Evolutionary conservation across 2,329 filamentous ascomycete species (phyloP).

Genomic region (Tolypocladium paradoxum): DNA sequence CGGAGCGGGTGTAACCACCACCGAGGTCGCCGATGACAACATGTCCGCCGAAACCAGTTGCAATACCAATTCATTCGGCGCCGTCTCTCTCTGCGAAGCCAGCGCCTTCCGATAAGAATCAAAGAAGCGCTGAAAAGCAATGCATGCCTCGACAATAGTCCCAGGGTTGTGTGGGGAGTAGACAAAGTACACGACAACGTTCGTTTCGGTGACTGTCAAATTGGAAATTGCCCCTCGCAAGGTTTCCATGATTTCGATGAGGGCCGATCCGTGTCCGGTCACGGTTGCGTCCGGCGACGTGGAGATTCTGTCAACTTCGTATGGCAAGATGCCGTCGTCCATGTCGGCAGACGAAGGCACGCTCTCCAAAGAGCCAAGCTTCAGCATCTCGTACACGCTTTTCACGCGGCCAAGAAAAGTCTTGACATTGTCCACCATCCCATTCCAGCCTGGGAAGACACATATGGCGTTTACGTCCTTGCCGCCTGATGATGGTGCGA

Average conservation of each 20-base stretch:
- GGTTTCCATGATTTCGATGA: slow-evolving; percentile 37
- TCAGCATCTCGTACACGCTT: slow-evolving; percentile 62
- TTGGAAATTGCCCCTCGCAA: slow-evolving; percentile 35
- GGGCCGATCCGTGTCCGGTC: slow-evolving; percentile 31
- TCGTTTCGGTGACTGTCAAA: slow-evolving; percentile 35
- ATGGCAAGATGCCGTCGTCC: slow-evolving; percentile 36
- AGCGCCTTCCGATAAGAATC: slow-evolving; percentile 40
- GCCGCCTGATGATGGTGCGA: slow-evolving; percentile 57
- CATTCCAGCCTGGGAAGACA: slow-evolving; percentile 56
- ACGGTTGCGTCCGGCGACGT: slow-evolving; percentile 29
- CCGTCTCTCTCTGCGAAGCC: slow-evolving; percentile 29
- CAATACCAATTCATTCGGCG: slow-evolving; percentile 58
- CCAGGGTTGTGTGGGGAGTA: slow-evolving; percentile 54
- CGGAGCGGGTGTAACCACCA: slow-evolving; percentile 50
- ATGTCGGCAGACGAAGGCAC: slow-evolving; percentile 29
- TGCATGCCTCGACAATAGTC: slow-evolving; percentile 59
- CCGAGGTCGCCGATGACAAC: slow-evolving; percentile 50
- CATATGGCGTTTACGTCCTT: slow-evolving; percentile 66
- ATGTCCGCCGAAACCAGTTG: slow-evolving; percentile 62
- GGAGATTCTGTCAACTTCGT: slow-evolving; percentile 35
- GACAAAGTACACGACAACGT: slow-evolving; percentile 67
- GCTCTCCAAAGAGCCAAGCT: slow-evolving; percentile 55
- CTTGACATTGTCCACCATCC: slow-evolving; percentile 48
- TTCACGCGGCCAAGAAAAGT: slow-evolving; percentile 58
- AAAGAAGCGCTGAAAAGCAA: slow-evolving; percentile 62